phyloP scores from a whole-genome alignment of 1,284 basidiomycete genomes.

The Fomitiporia mediterranea region DNA sequence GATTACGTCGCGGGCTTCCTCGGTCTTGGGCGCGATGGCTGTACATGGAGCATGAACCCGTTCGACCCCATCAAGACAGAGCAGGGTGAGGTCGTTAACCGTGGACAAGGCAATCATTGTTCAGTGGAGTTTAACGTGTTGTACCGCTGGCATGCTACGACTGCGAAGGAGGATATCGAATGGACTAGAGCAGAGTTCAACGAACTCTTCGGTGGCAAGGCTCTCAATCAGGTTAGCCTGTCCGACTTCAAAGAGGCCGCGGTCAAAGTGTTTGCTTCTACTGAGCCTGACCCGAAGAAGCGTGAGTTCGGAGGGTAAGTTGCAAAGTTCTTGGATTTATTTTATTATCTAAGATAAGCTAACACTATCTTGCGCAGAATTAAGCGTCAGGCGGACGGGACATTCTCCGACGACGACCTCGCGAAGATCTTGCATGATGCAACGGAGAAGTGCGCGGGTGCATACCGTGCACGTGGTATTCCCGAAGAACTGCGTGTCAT shows the following conservation, averaged over 20 bases:
- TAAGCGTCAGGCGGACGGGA: constrained; percentile 30
- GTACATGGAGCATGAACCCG: constrained; percentile 40
- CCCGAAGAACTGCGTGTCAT: constrained; percentile 38
- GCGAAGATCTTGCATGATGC: constrained; percentile 39
- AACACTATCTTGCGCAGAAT: constrained; percentile 22
- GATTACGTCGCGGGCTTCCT: constrained; percentile 48
- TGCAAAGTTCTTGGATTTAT: neutral
- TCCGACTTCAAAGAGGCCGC: constrained; percentile 28
- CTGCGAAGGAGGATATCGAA: constrained; percentile 41
- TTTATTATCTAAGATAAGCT: neutral
- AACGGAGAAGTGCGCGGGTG: constrained; percentile 40
- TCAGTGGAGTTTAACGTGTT: constrained; percentile 52
- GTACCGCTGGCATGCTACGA: constrained; percentile 38
- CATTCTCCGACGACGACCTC: constrained; percentile 41
- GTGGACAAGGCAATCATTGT: constrained; percentile 45
- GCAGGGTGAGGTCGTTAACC: constrained; percentile 21
- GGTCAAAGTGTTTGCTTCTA: constrained; percentile 22
- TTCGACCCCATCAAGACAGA: constrained; percentile 29
- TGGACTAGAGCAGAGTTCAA: constrained; percentile 40
- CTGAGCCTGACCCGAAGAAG: constrained; percentile 30
- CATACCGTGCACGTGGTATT: constrained; percentile 41
- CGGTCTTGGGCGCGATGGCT: constrained; percentile 38
- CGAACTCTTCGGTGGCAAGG: constrained; percentile 29
- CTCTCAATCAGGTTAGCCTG: constrained; percentile 30
- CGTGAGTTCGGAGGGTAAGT: constrained; percentile 36